Evolutionary conservation across 768 basidiomycete genomes (phyloP).

Genomic region (Pulveroboletus sp.): DNA sequence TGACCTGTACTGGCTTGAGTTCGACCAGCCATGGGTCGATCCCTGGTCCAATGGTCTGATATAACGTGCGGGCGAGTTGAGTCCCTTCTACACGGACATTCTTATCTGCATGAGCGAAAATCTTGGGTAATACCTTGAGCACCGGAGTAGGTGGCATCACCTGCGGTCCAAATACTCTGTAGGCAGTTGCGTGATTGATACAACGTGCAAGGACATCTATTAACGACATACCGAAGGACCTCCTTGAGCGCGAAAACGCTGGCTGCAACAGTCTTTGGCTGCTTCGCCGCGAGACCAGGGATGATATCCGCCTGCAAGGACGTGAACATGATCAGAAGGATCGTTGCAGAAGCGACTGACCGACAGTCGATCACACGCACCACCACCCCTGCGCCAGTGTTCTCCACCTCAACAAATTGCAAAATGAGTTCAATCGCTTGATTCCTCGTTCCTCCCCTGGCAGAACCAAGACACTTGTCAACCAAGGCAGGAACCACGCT

Average conservation of each 20-base stretch:
- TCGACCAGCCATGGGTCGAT: slow-evolving; percentile 85
- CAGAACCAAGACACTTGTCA: slow-evolving; percentile 92
- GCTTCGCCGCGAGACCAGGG: slow-evolving; percentile 85
- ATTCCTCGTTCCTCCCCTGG: slow-evolving; percentile 84
- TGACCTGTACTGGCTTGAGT: slow-evolving; percentile 94
- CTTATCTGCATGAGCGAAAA: slow-evolving; percentile 94
- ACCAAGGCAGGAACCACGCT: slow-evolving; percentile 86
- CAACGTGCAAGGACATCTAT: neutral
- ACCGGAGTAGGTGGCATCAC: slow-evolving; percentile 71
- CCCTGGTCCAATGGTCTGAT: slow-evolving; percentile 80
- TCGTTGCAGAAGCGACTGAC: slow-evolving; percentile 27
- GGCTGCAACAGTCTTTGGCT: slow-evolving; percentile 89
- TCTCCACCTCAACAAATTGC: slow-evolving; percentile 93
- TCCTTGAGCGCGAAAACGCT: slow-evolving; percentile 77
- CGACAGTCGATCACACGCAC: slow-evolving; percentile 50
- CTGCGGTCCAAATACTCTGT: slow-evolving; percentile 75
- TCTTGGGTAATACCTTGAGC: slow-evolving; percentile 86
- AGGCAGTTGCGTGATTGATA: neutral
- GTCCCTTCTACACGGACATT: slow-evolving; percentile 91
- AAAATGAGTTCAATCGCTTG: slow-evolving; percentile 82
- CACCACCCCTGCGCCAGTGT: slow-evolving; percentile 79
- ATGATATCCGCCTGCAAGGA: slow-evolving; percentile 63
- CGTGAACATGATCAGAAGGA: slow-evolving; percentile 25
- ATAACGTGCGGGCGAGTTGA: slow-evolving; percentile 66
- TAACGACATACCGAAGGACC: slow-evolving; percentile 62